phyloP scores from a whole-genome alignment of 2,329 filamentous ascomycete genomes.

The Apiospora phragmitis region DNA sequence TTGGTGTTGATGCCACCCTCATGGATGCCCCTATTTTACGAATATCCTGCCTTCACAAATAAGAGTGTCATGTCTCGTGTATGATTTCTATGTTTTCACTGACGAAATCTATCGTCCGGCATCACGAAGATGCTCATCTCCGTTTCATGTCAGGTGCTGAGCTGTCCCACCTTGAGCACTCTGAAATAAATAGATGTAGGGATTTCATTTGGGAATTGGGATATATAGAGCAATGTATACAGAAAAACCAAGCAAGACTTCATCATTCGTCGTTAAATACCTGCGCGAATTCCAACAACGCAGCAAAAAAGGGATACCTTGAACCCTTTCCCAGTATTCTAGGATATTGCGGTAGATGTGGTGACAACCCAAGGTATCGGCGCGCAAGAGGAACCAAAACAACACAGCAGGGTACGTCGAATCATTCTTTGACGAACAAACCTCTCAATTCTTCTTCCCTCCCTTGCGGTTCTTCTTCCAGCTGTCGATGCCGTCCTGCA shows the following conservation, averaged over 20 bases:
- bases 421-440: background rate
- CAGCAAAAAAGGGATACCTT: background rate
- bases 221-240: background rate
- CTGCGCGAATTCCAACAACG: background rate
- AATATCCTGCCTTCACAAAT: too few relatives aligned
- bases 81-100: too few relatives aligned
- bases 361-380: background rate
- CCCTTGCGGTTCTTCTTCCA: constrained; percentile 5
- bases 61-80: too few relatives aligned
- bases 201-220: too few relatives aligned
- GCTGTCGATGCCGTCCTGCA: constrained; percentile 4
- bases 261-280: background rate
- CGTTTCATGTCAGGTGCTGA: too few relatives aligned
- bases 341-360: background rate
- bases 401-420: background rate
- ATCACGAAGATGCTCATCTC: too few relatives aligned
- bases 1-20: too few relatives aligned
- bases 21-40: too few relatives aligned
- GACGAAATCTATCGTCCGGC: too few relatives aligned
- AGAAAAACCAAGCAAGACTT: background rate
- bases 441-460: background rate
- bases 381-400: background rate
- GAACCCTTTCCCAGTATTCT: background rate
- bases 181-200: too few relatives aligned
- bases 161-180: too few relatives aligned